A percentile compares a stretch with the other conserved stretches of the same genome.
Evolutionary conservation across 108 stramenopile species (phyloP).

Genomic region (Nitzschia inconspicua): DNA sequence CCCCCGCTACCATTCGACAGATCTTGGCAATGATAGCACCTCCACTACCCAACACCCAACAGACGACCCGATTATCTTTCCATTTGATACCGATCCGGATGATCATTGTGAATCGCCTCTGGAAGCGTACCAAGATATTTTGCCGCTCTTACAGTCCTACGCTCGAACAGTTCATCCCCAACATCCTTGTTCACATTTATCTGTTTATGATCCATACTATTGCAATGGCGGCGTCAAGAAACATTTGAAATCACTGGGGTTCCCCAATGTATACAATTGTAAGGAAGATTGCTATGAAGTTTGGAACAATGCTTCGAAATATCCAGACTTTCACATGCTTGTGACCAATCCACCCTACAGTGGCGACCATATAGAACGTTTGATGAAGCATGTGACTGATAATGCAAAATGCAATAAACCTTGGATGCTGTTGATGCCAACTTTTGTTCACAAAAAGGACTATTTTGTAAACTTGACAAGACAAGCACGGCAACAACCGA

Average conservation of each 20-base stretch:
- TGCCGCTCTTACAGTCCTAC: conserved; percentile 60
- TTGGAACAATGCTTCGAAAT: conserved; percentile 40
- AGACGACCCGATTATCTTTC: conserved; percentile 36
- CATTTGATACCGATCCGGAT: conserved; percentile 74
- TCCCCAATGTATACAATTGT: conserved; percentile 82
- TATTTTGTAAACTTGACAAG: conserved; percentile 44
- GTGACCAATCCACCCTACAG: conserved; percentile 97
- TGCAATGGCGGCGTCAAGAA: conserved; percentile 88
- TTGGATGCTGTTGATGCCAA: conserved; percentile 77
- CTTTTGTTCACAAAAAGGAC: conserved; percentile 84
- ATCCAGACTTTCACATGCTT: conserved; percentile 82
- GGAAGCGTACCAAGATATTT: conserved; percentile 86
- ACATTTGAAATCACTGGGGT: conserved; percentile 81
- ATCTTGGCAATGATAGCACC: too few species aligned
- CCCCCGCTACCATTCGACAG: background rate
- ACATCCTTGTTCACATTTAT: background rate
- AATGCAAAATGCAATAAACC: conserved; percentile 42
- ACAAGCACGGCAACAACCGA: conserved; percentile 38
- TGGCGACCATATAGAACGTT: conserved; percentile 85
- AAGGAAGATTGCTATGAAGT: conserved; percentile 77
- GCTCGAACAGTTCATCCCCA: conserved; percentile 7
- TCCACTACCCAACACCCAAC: background rate
- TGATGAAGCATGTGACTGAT: conserved; percentile 64
- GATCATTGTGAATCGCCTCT: conserved; percentile 97
- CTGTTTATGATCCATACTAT: conserved; percentile 97